A percentile compares a stretch with the other conserved stretches of the same genome.
phyloP scores from a whole-genome alignment of 768 basidiomycete species.

The Leccinum ochraceum region DNA sequence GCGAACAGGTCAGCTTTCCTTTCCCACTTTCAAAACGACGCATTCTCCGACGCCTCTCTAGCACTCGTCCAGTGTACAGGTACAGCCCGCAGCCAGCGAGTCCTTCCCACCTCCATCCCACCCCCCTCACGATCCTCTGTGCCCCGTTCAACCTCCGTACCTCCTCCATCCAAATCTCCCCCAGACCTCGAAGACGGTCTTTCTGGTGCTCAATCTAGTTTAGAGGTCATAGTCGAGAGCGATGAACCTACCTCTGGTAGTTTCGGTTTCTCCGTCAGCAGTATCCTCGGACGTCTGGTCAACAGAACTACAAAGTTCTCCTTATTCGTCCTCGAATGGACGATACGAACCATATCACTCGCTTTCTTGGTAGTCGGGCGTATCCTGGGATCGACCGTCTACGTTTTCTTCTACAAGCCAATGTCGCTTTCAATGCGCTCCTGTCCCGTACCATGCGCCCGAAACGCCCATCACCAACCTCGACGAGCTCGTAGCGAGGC shows the following conservation, averaged over 20 bases:
- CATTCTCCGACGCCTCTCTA: slow-evolving; percentile 15
- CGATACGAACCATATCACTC: slow-evolving; percentile 32
- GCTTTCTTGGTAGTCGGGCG: slow-evolving; percentile 47
- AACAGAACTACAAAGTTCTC: slow-evolving; percentile 37
- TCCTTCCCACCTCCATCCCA: slow-evolving; percentile 39
- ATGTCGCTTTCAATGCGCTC: slow-evolving; percentile 36
- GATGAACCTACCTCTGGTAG: slow-evolving; percentile 47
- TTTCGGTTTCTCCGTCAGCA: slow-evolving; percentile 47
- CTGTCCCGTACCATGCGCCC: slow-evolving; percentile 51
- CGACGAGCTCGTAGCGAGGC: slow-evolving; percentile 60
- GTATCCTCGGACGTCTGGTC: slow-evolving; percentile 44
- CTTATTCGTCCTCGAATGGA: slow-evolving; percentile 23
- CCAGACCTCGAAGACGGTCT: slow-evolving; percentile 23
- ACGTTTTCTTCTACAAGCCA: slow-evolving; percentile 52
- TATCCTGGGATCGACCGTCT: slow-evolving; percentile 49
- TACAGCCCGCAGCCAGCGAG: slow-evolving; percentile 37
- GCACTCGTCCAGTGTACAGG: slow-evolving; percentile 26
- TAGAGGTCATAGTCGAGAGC: slow-evolving; percentile 65
- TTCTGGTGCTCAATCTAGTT: slow-evolving; percentile 48
- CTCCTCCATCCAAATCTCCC: slow-evolving; percentile 36
- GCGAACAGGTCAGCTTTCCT: slow-evolving; percentile 42
- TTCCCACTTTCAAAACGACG: slow-evolving; percentile 22
- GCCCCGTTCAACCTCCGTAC: slow-evolving; percentile 40
- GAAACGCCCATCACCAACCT: slow-evolving; percentile 64
- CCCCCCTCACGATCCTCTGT: slow-evolving; percentile 39